A percentile compares a stretch with the other conserved stretches of the same genome.
These are phyloP conservation scores for Moniliophthora roreri DNA, from an alignment of 1,284 basidiomycete species.

Conservation along the genomic window DNA sequence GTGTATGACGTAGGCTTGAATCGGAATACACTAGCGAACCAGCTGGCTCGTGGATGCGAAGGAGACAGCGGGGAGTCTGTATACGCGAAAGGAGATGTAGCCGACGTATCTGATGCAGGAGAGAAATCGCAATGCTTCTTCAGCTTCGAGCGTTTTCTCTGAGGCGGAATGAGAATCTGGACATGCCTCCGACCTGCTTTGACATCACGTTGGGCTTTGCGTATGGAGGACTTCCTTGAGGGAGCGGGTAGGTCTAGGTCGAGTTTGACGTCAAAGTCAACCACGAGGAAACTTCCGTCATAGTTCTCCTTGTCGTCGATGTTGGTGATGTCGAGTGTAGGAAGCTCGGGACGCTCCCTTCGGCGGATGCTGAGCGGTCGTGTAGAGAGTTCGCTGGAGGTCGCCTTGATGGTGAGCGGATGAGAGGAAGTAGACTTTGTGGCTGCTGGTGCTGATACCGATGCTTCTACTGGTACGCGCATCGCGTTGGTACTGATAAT, in stretches of 20 bases:
- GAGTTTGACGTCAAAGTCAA: slow-evolving; percentile 15
- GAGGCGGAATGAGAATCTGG: slow-evolving; percentile 50
- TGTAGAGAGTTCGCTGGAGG: neutral
- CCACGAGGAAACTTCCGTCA: slow-evolving; percentile 17
- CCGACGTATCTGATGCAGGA: slow-evolving; percentile 28
- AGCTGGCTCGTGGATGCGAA: slow-evolving; percentile 68
- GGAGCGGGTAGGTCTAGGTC: slow-evolving; percentile 18
- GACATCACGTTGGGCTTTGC: slow-evolving; percentile 24
- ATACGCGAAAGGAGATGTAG: slow-evolving; percentile 19
- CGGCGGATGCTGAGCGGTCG: slow-evolving; percentile 19
- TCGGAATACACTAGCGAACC: slow-evolving; percentile 90
- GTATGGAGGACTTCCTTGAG: slow-evolving; percentile 45
- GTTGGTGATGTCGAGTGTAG: slow-evolving; percentile 18
- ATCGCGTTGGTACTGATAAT: slow-evolving; percentile 11
- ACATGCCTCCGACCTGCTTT: slow-evolving; percentile 33
- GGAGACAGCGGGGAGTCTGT: slow-evolving; percentile 45
- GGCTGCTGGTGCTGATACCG: neutral
- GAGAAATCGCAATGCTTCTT: slow-evolving; percentile 32
- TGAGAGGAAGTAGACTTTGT: neutral
- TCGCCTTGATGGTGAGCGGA: neutral
- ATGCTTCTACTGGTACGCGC: neutral
- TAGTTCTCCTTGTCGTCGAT: slow-evolving; percentile 35
- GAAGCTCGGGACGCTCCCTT: slow-evolving; percentile 21
- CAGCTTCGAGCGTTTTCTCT: slow-evolving; percentile 35
- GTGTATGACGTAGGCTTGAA: slow-evolving; percentile 73